Evolutionary conservation across 2,329 filamentous ascomycete genomes (phyloP), one percentile per base, ranked within the genome.

Genomic region (Claviceps pazoutovae): DNA sequence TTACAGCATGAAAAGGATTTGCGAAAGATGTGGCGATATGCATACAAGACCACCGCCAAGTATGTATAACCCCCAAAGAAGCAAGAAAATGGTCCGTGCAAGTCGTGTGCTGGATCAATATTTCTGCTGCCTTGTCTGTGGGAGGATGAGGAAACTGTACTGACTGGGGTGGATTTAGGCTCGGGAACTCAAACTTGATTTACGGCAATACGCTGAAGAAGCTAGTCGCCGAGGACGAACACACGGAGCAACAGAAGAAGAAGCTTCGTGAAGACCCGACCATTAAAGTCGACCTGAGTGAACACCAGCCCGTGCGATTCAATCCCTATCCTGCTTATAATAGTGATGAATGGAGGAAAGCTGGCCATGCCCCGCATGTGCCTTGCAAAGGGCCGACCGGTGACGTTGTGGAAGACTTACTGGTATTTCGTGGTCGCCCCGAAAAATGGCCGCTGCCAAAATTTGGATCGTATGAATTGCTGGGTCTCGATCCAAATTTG

Each of bases 271-370:
- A 60, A 46, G 65, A 68, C 37, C 58, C 68, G 49, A 61, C 65
- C n/a, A 59, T 62, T 8, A 60, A 62, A 47, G 56, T 64, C 30
- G 65, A 65, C 38, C 77, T 74, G 58, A 72, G 61, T 50, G 61
- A 66, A 13, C 68, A 74, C 44, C 66, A 71, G 48, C 75, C 80
- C 1, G 70, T 78, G 51, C 70, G 75, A 19, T 88, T 86, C 65
- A 74, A 82, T 53, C 86, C 86, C 0, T 89, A 88, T 56, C 84
- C 85, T 0, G 69, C 78, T 16, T 87, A 88, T 67, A 84, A 86
- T 60, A 76, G 74, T 49, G 67, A 71, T 3, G 65, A 71, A 14
- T 89, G 83, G 82, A 75, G 71, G 58, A 66, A 69, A 47, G 64
- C 68, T 34, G 76, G 76, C 56, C 71, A 75, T 47, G 83, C 82